Evolutionary conservation across 495 filamentous ascomycete species (phyloP).

Genomic region (Trypethelium eluteriae): DNA sequence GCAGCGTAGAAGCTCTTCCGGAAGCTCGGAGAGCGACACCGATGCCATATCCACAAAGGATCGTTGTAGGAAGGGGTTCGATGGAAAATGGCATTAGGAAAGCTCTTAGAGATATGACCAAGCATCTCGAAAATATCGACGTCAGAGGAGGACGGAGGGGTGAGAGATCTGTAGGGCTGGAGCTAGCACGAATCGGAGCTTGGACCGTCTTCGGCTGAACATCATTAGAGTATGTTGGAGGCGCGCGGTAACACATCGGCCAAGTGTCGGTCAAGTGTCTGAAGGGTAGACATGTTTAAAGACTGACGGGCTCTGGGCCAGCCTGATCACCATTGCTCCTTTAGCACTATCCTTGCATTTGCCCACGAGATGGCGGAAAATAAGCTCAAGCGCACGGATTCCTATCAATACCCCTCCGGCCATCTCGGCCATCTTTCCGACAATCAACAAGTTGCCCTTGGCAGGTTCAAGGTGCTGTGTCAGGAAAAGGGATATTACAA

Average conservation of each 20-base stretch:
- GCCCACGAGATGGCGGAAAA: conserved; percentile 17
- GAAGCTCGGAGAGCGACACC: conserved; percentile 26
- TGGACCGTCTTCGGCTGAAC: no score
- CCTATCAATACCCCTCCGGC: conserved; percentile 43
- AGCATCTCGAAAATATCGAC: neutral
- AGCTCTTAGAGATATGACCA: neutral
- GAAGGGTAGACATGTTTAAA: neutral
- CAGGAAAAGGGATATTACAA: conserved; percentile 59
- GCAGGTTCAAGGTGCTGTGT: conserved; percentile 59
- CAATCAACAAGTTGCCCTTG: conserved; percentile 57
- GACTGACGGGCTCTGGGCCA: neutral
- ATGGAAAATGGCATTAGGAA: neutral
- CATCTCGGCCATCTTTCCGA: conserved; percentile 66
- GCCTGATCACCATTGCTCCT: neutral
- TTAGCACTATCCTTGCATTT: neutral
- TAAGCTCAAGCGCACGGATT: conserved; percentile 27
- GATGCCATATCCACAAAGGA: conserved; percentile 8
- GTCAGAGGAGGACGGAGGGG: neutral
- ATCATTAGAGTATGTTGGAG: no score
- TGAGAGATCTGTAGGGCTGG: neutral
- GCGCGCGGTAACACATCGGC: no score
- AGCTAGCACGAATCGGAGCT: neutral
- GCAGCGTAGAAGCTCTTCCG: conserved; percentile 37
- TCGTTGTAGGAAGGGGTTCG: neutral
- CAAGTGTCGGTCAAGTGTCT: neutral